Conservation (phyloP, 2,329 filamentous ascomycete species). For the Fusarium staphyleae region DNA sequence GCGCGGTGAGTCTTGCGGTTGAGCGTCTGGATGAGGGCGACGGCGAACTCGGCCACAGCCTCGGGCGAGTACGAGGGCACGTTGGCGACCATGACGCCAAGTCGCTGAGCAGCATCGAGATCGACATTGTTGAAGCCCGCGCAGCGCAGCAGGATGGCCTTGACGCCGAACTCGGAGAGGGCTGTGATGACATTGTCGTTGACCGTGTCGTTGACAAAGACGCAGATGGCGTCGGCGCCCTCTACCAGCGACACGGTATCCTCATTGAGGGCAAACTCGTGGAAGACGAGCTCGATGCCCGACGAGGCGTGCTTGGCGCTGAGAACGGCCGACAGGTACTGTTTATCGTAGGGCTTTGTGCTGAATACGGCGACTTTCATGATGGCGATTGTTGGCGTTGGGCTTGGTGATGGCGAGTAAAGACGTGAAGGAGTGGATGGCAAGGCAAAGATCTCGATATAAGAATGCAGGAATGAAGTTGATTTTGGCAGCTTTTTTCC, state of each 20-base stretch:
- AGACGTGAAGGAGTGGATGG: no score
- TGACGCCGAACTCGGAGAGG: constrained; percentile 59
- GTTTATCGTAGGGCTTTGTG: constrained; percentile 68
- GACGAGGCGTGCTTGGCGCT: constrained; percentile 43
- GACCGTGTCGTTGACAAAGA: constrained; percentile 72
- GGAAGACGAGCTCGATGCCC: constrained; percentile 60
- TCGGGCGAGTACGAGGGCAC: constrained; percentile 74
- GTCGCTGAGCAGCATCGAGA: constrained; percentile 59
- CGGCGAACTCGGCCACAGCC: constrained; percentile 72
- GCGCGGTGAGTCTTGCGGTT: constrained; percentile 73
- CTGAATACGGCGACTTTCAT: constrained; percentile 71
- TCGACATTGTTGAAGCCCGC: constrained; percentile 75
- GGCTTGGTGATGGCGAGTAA: neutral
- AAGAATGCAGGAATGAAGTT: neutral
- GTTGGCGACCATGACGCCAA: constrained; percentile 68
- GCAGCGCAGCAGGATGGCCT: constrained; percentile 69
- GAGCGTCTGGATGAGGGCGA: constrained; percentile 71
- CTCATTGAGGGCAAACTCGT: constrained; percentile 62
- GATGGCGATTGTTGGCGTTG: constrained; percentile 4
- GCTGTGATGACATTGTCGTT: constrained; percentile 57
- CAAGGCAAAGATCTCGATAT: neutral
- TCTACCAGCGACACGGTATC: constrained; percentile 64
- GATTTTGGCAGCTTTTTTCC: neutral
- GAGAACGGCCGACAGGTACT: constrained; percentile 57
- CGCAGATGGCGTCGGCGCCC: constrained; percentile 65